Base-by-base conservation (phyloP, 164 flowering plant species). In the Kalanchoe fedtschenkoi region DNA sequence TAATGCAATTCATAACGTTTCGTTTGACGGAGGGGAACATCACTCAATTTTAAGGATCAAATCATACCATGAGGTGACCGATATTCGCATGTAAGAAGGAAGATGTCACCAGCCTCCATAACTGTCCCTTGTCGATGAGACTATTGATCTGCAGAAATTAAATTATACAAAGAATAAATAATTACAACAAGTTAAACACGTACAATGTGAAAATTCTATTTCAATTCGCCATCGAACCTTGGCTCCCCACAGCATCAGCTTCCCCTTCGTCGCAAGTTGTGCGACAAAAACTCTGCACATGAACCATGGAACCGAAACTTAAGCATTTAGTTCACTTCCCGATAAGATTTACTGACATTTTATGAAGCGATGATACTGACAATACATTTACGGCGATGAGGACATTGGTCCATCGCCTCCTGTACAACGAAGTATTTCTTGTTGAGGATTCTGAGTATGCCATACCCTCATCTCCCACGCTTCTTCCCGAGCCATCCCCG, bases 51-150 rank as follows among this genome's bases (percentile, higher is more conserved):
- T 35, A 38, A 44, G 67, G 22, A 53, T 65, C 26, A 66, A 66
- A 68, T 26, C 84, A 66, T 58, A 91, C 96, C 95, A 87, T 66
- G 38, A 91, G 89, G 65, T 91, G 97, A 58, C 78, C 86, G 57
- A 84, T 60, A 76, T 88, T 87, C 65, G 82, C 89, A 79, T 88
- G 97, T 63, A 91, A 73, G 57, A 88, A 74, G 21, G 95, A 74
- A 39, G 91, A 81, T 24, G 97, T 85, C 24, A 65, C 85, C 57
- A 91, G 78, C 81, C 97, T 88, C 97, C 97, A 91, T 9, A 83
- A 43, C 63, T 91, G 85, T 42, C 97, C 97, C 75, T 71, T 66
- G 69, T 84, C 85, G 58, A 91, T 83, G 6, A 85, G 79, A 71
- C 83, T 76, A 70, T 91, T 91, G 67, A 88, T 75, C 97, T 91